These are phyloP conservation scores for Cryptosporidium ubiquitum DNA, from an alignment of 169 alveolate species.

Conservation along the genomic window DNA sequence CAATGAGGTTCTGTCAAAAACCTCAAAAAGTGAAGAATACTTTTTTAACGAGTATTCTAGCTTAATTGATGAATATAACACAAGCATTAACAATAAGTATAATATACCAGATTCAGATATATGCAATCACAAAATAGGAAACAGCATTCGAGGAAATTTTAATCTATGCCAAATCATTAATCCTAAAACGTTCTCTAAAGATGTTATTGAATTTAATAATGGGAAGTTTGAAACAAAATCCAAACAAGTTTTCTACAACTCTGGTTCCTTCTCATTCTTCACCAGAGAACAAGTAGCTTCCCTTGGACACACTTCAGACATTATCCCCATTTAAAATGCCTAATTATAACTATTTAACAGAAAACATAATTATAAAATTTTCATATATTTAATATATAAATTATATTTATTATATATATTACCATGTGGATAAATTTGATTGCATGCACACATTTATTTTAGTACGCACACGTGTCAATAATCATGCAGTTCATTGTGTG, in stretches of 20 bases:
- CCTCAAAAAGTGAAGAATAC: constrained; percentile 8
- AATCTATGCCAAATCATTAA: constrained; percentile 25
- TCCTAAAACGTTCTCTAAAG: not conserved
- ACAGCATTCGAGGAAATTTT: not conserved
- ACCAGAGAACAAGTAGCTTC: constrained; percentile 9
- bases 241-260: constrained; percentile 25
- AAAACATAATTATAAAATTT: no score
- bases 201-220: constrained; percentile 1
- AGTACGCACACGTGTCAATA: not conserved
- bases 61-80: constrained; percentile 54
- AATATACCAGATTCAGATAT: constrained; percentile 57
- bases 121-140: constrained; percentile 21
- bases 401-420: not conserved
- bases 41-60: constrained; percentile 27
- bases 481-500: not conserved
- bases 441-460: not conserved
- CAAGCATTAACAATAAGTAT: constrained; percentile 5
- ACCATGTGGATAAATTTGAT: not conserved
- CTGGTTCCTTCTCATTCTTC: constrained; percentile 64
- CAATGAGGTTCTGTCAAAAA: constrained; percentile 22
- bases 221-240: constrained; percentile 19
- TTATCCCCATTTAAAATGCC: constrained; percentile 11
- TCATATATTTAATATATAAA: not conserved
- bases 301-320: not conserved
- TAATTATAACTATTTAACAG: not conserved